Evolutionary conservation across 192 early-diverging fungal genomes (phyloP).

Genomic region (Backusella psychrophila): DNA sequence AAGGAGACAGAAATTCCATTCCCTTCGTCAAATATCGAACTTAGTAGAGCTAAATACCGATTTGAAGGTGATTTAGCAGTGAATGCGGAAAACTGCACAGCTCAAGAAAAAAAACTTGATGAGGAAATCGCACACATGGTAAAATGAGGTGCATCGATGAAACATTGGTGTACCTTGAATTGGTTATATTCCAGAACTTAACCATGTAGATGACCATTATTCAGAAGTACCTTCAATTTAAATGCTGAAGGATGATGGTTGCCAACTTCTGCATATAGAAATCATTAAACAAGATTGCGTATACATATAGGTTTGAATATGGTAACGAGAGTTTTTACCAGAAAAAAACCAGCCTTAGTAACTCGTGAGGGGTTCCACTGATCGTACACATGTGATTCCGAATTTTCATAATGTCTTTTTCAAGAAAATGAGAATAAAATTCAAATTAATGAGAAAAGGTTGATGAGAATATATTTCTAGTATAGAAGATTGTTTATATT

Average conservation of each 20-base stretch:
- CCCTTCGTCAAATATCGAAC: conserved; percentile 55
- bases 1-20: conserved; percentile 23
- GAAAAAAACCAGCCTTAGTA: not conserved
- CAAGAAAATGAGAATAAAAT: too few relatives aligned
- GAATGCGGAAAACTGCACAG: conserved; percentile 86
- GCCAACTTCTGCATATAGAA: conserved; percentile 63
- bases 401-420: too few relatives aligned
- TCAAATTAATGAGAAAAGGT: too few relatives aligned
- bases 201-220: conserved; percentile 65
- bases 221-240: conserved; percentile 50
- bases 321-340: not conserved
- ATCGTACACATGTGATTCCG: not conserved
- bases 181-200: conserved; percentile 70
- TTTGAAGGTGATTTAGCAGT: conserved; percentile 88
- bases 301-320: not conserved
- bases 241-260: conserved; percentile 54
- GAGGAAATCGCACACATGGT: conserved; percentile 74
- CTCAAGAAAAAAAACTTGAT: conserved; percentile 90
- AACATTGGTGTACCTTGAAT: conserved; percentile 80
- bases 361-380: not conserved
- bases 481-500: too few relatives aligned
- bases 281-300: conserved; percentile 30
- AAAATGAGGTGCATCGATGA: conserved; percentile 68
- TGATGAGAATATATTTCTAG: too few relatives aligned
- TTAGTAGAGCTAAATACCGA: conserved; percentile 91